Base-by-base conservation (phyloP, 148 eudicot genomes). In the Arbutus unedo region DNA sequence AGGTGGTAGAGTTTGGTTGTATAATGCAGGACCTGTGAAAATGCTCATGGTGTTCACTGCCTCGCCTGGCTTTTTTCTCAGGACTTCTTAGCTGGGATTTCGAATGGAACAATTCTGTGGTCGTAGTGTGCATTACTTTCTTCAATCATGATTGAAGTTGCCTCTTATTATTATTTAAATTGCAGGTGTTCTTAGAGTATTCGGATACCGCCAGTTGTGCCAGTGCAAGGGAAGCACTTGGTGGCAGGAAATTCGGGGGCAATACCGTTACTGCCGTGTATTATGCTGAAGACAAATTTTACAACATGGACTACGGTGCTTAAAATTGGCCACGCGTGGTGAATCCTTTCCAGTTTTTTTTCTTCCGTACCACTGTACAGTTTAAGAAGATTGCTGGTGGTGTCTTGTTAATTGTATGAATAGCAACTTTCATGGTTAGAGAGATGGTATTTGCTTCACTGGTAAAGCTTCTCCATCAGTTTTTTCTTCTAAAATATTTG, bases 161-260 rank as follows among this genome's bases (percentile, higher is more conserved):
- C 74, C 23, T 10, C 2, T 15, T 49, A 25, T 49, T 38, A 31
- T 6, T 50, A 70, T 64, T 77, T 78, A 1, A 38, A 55, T 81
- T 74, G 74, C 86, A 94, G 98, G 98, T 94, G 70, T 94, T 94
- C 84, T 85, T 94, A 91, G 98, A 94, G 89, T 94, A 92, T 72
- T 79, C 81, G 38, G 96, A 92, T 85, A 56, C 86, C 4, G 64
- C 72, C 1, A 89, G 88, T 5, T 88, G 92, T 87, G 72, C 88
- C 18, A 91, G 83, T 18, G 98, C 98, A n/a, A 92, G 88, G 89
- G 89, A 80, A 67, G 89, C 90, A 74, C 87, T 94, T 31, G 89
- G 90, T 77, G 98, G 98, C 71, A 79, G 98, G 82, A 94, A 92
- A 89, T 94, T 94, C 7, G 96, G 96, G 21, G 94, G 96, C 79